phyloP scores from a whole-genome alignment of 1,139 yeast species.

The Blastobotrys apis region DNA sequence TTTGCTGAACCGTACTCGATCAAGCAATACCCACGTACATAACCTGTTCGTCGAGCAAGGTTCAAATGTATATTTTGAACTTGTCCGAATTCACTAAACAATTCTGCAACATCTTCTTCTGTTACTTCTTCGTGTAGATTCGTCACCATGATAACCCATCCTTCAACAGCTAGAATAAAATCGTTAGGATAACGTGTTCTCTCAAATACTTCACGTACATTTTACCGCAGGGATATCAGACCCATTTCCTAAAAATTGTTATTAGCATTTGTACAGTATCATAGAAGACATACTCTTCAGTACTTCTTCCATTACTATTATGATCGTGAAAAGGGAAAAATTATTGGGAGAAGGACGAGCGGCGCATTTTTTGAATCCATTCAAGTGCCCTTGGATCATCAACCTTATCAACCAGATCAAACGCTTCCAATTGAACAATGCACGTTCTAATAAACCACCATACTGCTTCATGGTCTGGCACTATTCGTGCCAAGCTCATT shows the following conservation, averaged over 20 bases:
- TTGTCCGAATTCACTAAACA: conserved; percentile 41
- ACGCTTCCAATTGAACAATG: background rate
- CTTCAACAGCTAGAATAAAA: conserved; percentile 38
- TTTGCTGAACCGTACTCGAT: conserved; percentile 36
- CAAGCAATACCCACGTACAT: conserved; percentile 43
- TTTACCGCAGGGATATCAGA: conserved; percentile 5
- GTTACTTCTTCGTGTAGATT: conserved; percentile 45
- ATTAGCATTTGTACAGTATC: background rate
- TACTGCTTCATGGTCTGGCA: conserved; percentile 3
- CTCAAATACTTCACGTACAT: conserved; percentile 1
- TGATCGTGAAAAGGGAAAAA: no score
- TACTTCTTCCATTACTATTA: no score
- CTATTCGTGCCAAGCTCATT: background rate
- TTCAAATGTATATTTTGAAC: conserved; percentile 41
- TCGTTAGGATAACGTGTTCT: no score
- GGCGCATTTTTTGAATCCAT: no score
- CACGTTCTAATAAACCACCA: conserved; percentile 4
- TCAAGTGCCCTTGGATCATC: no score
- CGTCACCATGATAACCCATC: conserved; percentile 41
- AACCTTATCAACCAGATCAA: background rate
- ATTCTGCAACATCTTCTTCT: conserved; percentile 43
- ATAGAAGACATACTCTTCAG: no score
- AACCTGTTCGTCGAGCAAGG: conserved; percentile 44
- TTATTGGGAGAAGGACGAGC: no score
- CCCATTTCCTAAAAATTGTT: background rate